Conservation (phyloP, 768 basidiomycete species). For the Tylopilus intermedius region DNA sequence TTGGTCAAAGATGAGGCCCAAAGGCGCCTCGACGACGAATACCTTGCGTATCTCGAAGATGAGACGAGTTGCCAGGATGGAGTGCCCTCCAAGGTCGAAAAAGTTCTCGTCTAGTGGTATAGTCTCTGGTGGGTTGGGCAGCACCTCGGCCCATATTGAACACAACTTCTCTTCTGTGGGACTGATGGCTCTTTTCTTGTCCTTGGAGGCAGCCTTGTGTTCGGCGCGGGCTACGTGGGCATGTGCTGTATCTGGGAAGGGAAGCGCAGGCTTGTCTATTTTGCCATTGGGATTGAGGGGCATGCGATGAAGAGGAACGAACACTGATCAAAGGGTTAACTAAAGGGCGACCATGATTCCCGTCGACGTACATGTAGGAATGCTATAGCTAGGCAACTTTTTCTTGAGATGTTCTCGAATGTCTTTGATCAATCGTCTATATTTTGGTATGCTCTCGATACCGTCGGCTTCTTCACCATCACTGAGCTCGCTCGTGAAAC, state of each 20-base stretch:
- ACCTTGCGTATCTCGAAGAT: slow-evolving; percentile 94
- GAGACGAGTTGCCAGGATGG: slow-evolving; percentile 93
- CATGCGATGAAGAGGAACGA: slow-evolving; percentile 92
- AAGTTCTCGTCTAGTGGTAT: slow-evolving; percentile 91
- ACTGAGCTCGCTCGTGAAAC: slow-evolving; percentile 62
- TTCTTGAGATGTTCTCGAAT: slow-evolving; percentile 94
- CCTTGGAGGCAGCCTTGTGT: slow-evolving; percentile 28
- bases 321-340: slow-evolving; percentile 48
- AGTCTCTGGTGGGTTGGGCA: slow-evolving; percentile 71
- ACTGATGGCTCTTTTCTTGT: slow-evolving; percentile 39
- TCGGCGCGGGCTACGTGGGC: slow-evolving; percentile 39
- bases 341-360: not conserved
- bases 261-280: slow-evolving; percentile 95
- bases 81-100: slow-evolving; percentile 98
- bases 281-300: slow-evolving; percentile 99
- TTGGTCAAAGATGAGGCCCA: slow-evolving; percentile 86
- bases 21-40: slow-evolving; percentile 85
- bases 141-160: slow-evolving; percentile 76
- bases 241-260: slow-evolving; percentile 95
- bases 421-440: slow-evolving; percentile 85
- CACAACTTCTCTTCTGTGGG: slow-evolving; percentile 78
- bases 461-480: slow-evolving; percentile 49
- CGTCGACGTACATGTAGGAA: slow-evolving; percentile 71
- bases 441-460: slow-evolving; percentile 74
- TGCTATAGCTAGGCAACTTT: slow-evolving; percentile 91